Conservation (phyloP, 2,329 filamentous ascomycete genomes). For the Aspergillus costaricaensis region DNA sequence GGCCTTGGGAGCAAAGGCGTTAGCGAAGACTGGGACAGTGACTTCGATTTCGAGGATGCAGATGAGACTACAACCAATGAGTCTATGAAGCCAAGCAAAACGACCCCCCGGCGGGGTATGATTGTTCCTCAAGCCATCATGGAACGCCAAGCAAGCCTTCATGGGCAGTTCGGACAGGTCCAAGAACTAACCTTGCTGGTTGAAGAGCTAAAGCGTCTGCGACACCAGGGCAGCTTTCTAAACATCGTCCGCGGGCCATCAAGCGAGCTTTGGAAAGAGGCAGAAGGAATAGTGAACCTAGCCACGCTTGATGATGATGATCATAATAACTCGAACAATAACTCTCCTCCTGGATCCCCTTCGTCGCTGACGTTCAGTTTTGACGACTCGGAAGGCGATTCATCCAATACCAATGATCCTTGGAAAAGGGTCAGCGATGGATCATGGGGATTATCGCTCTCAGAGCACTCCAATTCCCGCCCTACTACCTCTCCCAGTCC, state of each 20-base stretch:
- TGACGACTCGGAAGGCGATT: constrained; percentile 59
- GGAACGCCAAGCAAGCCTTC: constrained; percentile 65
- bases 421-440: constrained; percentile 35
- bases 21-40: constrained; percentile 69
- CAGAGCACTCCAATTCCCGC: constrained; percentile 29
- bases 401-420: constrained; percentile 33
- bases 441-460: constrained; percentile 33
- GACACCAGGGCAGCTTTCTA: constrained; percentile 55
- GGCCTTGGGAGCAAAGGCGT: constrained; percentile 66
- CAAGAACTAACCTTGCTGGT: constrained; percentile 65
- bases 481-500: constrained; percentile 39
- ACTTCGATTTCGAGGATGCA: constrained; percentile 65
- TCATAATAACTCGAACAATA: constrained; percentile 48
- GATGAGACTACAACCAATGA: constrained; percentile 47
- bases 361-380: constrained; percentile 61
- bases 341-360: constrained; percentile 54
- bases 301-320: constrained; percentile 66
- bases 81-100: constrained; percentile 37
- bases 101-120: constrained; percentile 36
- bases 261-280: constrained; percentile 62
- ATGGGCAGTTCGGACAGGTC: constrained; percentile 65
- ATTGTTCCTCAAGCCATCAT: constrained; percentile 62
- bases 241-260: constrained; percentile 57
- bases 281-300: constrained; percentile 67
- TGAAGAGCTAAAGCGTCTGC: constrained; percentile 65